Evolutionary conservation across 495 filamentous ascomycete species (phyloP), one percentile per base, ranked within the genome.

Genomic region (Cenococcum geophilum): DNA sequence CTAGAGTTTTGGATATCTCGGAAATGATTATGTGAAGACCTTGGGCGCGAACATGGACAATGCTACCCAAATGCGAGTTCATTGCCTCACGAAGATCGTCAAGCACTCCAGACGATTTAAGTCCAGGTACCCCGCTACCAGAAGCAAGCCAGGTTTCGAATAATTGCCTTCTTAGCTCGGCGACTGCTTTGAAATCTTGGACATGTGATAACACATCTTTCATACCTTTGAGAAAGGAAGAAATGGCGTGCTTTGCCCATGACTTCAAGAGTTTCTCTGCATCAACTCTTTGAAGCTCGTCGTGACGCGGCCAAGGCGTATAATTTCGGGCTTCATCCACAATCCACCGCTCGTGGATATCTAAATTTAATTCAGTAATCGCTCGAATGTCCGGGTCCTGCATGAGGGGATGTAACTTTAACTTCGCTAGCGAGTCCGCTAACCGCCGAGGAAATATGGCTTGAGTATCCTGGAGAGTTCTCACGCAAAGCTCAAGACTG

Each of bases 271-370:
- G 80, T 52, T 85, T 80, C 27, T 81, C 78, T 0, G 85, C 85
- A 59, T 90, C 82, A 18, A 75, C 63, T 23, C 80, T 80, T 23
- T 84, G 81, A 27, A 95, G 71, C 63, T 95, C 89, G 58, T 92
- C 91, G 63, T 95, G 82, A 34, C 90, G 84, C 51, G 96, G 88
- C 76, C 90, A 96, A 0, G 93, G 95, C 0, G 85, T 95, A 73
- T 95, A 97, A 54, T 86, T 88, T 34, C 80, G 81, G 34, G 97
- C 87, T 54, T 95, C 90, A 12, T 90, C 83, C 5, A 88, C 81
- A 40, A 95, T 85, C 89, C 89, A 97, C 42, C 82, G 79, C 55
- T 83, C 85, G 64, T 92, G 83, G 36, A 93, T 71, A 66, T 95
- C 91, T n/a, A 98, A 74, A 37, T 88, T 81, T 9, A 97, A 75